Evolutionary conservation across 2,329 filamentous ascomycete species (phyloP), one percentile per base, ranked within the genome.

Genomic region (Cladosporium sp.): DNA sequence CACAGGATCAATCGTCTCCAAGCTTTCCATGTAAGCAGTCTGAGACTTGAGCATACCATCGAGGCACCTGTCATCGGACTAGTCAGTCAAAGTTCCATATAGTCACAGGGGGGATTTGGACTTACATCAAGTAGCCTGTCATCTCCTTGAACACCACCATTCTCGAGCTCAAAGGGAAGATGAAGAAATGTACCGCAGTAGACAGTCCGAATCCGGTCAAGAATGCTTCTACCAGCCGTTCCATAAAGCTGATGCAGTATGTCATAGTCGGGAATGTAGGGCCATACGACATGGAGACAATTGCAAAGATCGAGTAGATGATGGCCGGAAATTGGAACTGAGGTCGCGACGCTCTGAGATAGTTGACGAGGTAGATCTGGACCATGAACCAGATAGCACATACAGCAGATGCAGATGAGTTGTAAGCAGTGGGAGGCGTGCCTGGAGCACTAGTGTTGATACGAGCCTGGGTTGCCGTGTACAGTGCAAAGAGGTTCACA

Each of bases 341-440:
- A 2, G 89, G 89, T 48, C 85, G 83, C 69, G 87, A 88, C 5
- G 89, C 88, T 58, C 89, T 84, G 53, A 91, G 70, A 1, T 84
- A 78, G 73, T 92, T 92, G 65, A 86, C 82, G 18, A 89, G 71
- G 79, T 88, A 93, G 48, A 91, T 89, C 71, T 88, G 86, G 67
- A 87, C 84, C 75, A 92, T 89, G 3, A 93, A 81, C 88, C 88
- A 93, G 3, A 92, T 79, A 0, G 79, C 90, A 66, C 86, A 86
- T 0, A 93, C 89, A 0, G 85, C 89, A 1, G 87, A 85, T 58
- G 91, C 88, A n/a, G 88, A 90, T 1, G 89, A 87, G 73, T 91
- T 92, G 78, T 92, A 93, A 11, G 74, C 71, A n/a, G 70, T 70
- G 7, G 72, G 73, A 60, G 70, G 67, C 25, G 66, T 67, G 46